A percentile compares a stretch with the other conserved stretches of the same genome.
phyloP scores from a whole-genome alignment of 768 basidiomycete genomes.

The Mycena filopes region DNA sequence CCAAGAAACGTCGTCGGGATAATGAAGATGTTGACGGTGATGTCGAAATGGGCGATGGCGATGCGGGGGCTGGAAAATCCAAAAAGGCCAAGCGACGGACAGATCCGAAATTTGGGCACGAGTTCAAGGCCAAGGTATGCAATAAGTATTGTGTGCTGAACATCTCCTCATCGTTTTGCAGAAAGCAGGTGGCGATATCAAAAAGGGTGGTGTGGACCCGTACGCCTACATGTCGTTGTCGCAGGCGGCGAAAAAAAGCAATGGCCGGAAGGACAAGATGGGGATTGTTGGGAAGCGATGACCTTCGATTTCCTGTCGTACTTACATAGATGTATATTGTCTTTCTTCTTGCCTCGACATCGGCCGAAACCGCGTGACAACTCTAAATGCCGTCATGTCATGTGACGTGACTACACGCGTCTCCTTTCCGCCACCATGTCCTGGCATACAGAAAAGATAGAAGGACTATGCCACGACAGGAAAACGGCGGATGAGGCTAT shows the following conservation, averaged over 20 bases:
- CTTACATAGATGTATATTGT: no score
- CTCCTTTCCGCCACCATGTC: slow-evolving; percentile 13
- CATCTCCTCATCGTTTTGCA: slow-evolving; percentile 46
- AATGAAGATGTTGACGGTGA: slow-evolving; percentile 70
- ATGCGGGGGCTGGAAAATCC: slow-evolving; percentile 53
- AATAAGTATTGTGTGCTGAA: slow-evolving; percentile 10
- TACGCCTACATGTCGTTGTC: slow-evolving; percentile 91
- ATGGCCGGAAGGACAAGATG: slow-evolving; percentile 50
- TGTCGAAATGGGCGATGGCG: slow-evolving; percentile 81
- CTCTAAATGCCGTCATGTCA: no score
- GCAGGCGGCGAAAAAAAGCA: slow-evolving; percentile 80
- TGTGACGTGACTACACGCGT: slow-evolving; percentile 18
- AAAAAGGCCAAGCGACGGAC: slow-evolving; percentile 68
- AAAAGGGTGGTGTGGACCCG: slow-evolving; percentile 87
- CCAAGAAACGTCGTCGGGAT: slow-evolving; percentile 88
- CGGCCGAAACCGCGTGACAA: no score
- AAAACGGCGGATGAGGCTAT: slow-evolving; percentile 21
- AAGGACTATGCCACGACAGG: slow-evolving; percentile 14
- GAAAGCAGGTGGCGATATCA: slow-evolving; percentile 96
- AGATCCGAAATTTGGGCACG: slow-evolving; percentile 71
- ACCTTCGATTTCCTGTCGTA: slow-evolving; percentile 20
- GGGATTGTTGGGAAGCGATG: slow-evolving; percentile 74
- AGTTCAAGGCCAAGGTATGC: slow-evolving; percentile 95
- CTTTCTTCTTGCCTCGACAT: no score
- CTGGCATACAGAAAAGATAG: neutral